Evolutionary conservation across 1,139 yeast species (phyloP).

Genomic region (Pichia sp.): DNA sequence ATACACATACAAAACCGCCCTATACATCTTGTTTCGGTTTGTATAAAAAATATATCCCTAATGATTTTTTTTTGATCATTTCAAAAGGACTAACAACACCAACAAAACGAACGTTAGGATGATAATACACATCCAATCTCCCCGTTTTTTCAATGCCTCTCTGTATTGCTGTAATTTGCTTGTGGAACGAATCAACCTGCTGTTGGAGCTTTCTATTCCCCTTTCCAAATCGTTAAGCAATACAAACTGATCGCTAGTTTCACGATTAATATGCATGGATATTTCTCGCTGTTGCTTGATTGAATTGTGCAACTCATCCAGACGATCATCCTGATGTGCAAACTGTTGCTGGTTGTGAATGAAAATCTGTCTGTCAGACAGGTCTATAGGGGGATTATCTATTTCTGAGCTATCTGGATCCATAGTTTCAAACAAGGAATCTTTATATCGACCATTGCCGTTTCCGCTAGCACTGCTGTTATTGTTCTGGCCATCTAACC

Average conservation of each 20-base stretch:
- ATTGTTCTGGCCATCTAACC: conserved; percentile 5
- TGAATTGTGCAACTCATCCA: conserved; percentile 55
- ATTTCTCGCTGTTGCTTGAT: conserved; percentile 53
- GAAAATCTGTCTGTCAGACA: conserved; percentile 50
- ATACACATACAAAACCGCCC: neutral
- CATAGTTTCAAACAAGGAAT: conserved; percentile 7
- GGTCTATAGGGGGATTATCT: conserved; percentile 12
- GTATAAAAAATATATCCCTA: neutral
- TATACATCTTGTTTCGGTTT: neutral
- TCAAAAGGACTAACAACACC: conserved; percentile 35
- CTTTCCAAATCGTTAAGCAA: conserved; percentile 66
- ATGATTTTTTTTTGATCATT: conserved; percentile 30
- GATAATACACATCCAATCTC: conserved; percentile 68
- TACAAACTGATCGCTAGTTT: conserved; percentile 64
- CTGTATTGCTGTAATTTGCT: conserved; percentile 52
- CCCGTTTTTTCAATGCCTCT: conserved; percentile 58
- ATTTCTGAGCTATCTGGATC: conserved; percentile 4
- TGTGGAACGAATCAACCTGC: conserved; percentile 51
- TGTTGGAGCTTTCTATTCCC: conserved; percentile 54
- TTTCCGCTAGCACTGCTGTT: too few species aligned
- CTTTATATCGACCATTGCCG: conserved; percentile 8
- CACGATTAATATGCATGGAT: conserved; percentile 61
- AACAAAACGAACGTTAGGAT: conserved; percentile 45
- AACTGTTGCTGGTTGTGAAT: conserved; percentile 66
- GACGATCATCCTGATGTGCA: conserved; percentile 55